Percentiles rank a stretch among this genome's conserved stretches.
These are phyloP conservation scores for Ilex asprella DNA, from an alignment of 257 asterid genomes.

Conservation along the genomic window DNA sequence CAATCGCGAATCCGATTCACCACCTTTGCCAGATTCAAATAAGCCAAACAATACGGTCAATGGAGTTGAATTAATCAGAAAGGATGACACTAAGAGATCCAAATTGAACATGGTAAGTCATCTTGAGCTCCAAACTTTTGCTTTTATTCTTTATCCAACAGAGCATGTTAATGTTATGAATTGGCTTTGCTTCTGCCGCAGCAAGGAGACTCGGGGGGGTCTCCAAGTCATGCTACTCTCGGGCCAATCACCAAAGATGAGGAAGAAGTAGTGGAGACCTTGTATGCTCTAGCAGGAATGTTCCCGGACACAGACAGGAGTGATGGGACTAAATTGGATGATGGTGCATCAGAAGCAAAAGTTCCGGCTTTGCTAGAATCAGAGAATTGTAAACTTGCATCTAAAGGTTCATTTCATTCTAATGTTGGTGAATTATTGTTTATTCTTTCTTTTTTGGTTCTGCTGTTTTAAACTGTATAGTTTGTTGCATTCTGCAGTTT, in stretches of 20 bases:
- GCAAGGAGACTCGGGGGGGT: conserved; percentile 16
- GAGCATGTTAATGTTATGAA: conserved; percentile 7
- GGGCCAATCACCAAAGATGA: conserved; percentile 59
- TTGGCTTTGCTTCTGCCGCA: conserved; percentile 30
- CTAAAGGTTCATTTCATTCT: conserved; percentile 26
- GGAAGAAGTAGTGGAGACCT: conserved; percentile 88
- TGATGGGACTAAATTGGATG: conserved; percentile 11
- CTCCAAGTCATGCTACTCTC: background rate
- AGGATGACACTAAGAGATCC: conserved; percentile 34
- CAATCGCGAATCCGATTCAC: conserved; percentile 31
- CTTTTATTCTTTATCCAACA: background rate
- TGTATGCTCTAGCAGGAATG: conserved; percentile 56
- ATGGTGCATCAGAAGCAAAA: conserved; percentile 32
- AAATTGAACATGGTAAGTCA: conserved; percentile 45
- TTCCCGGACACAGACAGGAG: conserved; percentile 29
- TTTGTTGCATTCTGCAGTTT: conserved; percentile 18
- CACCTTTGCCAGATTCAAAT: conserved; percentile 27
- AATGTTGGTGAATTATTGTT: conserved; percentile 3
- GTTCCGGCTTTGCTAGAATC: conserved; percentile 22
- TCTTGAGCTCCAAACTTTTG: conserved; percentile 9
- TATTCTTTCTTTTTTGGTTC: background rate
- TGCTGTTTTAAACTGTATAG: conserved; percentile 11
- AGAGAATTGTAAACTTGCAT: conserved; percentile 20
- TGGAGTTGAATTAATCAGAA: conserved; percentile 28
- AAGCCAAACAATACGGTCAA: conserved; percentile 30